Base-by-base conservation (phyloP, 1,139 yeast species). In the Pichia sp. region DNA sequence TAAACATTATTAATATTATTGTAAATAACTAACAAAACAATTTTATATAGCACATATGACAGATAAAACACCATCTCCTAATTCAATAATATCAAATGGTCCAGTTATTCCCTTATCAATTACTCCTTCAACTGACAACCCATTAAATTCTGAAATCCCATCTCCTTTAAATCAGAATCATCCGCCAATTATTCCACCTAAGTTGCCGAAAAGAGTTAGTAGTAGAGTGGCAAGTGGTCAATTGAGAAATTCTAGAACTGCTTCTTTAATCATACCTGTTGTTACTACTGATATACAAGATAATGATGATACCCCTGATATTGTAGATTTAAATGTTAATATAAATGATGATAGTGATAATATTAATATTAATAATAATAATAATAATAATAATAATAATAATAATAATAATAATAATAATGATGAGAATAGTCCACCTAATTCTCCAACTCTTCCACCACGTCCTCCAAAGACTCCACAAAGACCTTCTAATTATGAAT, bases 391-490 rank as follows among this genome's bases (percentile, higher is more conserved):
- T n/a, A n/a, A n/a, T n/a, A n/a, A n/a, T n/a, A n/a, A n/a, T n/a
- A n/a, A n/a, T n/a, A n/a, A n/a, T n/a, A n/a, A n/a, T n/a, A n/a
- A n/a, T n/a, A n/a, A n/a, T n/a, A n/a, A n/a, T n/a, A n/a, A n/a
- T n/a, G n/a, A n/a, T n/a, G n/a, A n/a, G n/a, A n/a, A n/a, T n/a
- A n/a, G n/a, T n/a, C n/a, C n/a, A 6, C 36, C 43, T 10, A 32
- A 46, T 48, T 39, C 45, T 10, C 52, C 45, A 30, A 45, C 31
- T 3, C 29, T 47, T 23, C 49, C 52, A 6, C 34, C 28, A 24
- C 28, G 50, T 20, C 46, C 46, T 4, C 43, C 44, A 31, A 44
- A 37, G 32, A 48, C 47, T 8, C 42, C 48, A 1, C 26, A 40
- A 5, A 39, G 42, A 33, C 35, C 45, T 2, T 29, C 40, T 6